Percentiles rank a stretch among this genome's conserved stretches.
Evolutionary conservation across 1,139 yeast genomes (phyloP).

Genomic region (Yamadazyma mexicana): DNA sequence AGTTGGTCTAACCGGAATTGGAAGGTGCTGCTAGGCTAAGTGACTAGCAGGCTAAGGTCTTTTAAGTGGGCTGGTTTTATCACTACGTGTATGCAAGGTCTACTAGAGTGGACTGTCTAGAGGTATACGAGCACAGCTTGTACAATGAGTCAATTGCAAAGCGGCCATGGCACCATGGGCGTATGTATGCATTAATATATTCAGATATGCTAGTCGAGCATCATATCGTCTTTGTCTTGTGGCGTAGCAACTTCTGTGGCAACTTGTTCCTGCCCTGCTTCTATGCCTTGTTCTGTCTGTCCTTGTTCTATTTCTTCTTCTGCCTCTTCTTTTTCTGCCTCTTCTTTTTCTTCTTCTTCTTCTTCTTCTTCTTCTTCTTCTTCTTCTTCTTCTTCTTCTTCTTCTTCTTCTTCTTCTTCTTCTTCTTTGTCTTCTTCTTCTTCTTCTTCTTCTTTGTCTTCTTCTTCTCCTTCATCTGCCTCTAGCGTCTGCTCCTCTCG

Average conservation of each 20-base stretch:
- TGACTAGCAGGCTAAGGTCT: too few species aligned
- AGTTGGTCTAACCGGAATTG: not conserved
- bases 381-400: constrained; percentile 4
- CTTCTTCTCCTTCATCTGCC: constrained; percentile 8
- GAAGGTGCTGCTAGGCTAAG: too few species aligned
- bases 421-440: constrained; percentile 6
- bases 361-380: constrained; percentile 10
- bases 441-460: constrained; percentile 10
- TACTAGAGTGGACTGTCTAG: too few species aligned
- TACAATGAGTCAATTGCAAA: too few species aligned
- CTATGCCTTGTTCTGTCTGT: not conserved
- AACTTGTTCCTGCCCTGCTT: not conserved
- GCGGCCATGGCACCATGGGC: too few species aligned
- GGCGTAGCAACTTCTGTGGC: too few species aligned
- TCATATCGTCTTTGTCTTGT: not conserved
- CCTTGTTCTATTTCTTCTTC: constrained; percentile 2
- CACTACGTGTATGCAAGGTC: too few species aligned
- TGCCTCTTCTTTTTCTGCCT: constrained; percentile 2
- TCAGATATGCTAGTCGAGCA: not conserved
- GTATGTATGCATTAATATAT: too few species aligned
- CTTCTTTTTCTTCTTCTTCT: constrained; percentile 3
- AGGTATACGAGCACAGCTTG: too few species aligned
- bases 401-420: constrained; percentile 14
- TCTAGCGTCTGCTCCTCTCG: constrained; percentile 3
- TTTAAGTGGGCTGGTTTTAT: too few species aligned